Evolutionary conservation across 257 asterid genomes (phyloP), one percentile per base, ranked within the genome.

Genomic region (Petunia secreta): DNA sequence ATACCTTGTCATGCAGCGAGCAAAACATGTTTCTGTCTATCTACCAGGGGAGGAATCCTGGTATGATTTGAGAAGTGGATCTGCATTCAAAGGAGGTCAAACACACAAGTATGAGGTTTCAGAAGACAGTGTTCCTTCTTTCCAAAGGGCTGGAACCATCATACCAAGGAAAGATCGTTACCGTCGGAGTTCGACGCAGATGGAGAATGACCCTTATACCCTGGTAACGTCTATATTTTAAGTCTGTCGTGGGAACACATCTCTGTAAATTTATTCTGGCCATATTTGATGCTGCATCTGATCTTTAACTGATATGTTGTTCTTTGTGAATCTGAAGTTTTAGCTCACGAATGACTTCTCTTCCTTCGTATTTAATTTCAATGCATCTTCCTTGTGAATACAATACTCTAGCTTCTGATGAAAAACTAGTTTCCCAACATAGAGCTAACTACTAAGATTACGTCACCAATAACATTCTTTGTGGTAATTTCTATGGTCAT

Each of bases 181-280:
- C 50, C 91, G 99, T 68, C 88, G 99, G 79, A 91, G 99, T 88
- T 92, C 99, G 58, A 91, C 94, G 10, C 99, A 96, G 88, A 96
- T 96, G 99, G 91, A 89, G 65, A 88, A 92, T 80, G 99, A 96
- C 86, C 99, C 99, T 79, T 96, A 90, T 82, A 92, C 99, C 71
- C 92, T 96, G 98, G 99, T 95, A 89, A 75, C 78, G 37, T 68
- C 77, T 71, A 25, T 48, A 34, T 71, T 25, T 34, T 48, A 25
- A 34, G 34, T 5, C 25, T 2, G 11, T 71, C 34, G 25, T 25
- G 25, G 59, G 11, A 39, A 71, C 57, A 52, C 57, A 10, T 52
- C 11, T 8, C 9, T 4, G 15, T 52, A 52, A 52, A 52, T 52
- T 15, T 52, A 52, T 2, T 52, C 55, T 52, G 9, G 8, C 57